Conservation (phyloP, 1,284 basidiomycete genomes). For the Trametes versicolor region DNA sequence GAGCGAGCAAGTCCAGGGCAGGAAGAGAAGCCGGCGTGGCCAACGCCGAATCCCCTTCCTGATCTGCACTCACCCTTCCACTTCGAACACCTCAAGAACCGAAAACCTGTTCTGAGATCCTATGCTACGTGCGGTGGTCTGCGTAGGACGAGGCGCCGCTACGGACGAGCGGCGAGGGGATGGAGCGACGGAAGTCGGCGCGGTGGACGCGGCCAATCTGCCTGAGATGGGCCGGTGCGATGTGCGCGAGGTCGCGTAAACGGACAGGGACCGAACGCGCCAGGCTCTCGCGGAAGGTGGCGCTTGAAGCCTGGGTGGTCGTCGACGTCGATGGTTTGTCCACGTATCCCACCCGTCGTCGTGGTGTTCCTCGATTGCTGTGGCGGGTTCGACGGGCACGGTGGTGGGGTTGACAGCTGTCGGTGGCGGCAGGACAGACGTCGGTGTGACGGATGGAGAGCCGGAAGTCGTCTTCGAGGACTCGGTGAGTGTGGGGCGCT, state of each 20-base stretch:
- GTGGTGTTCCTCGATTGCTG: neutral
- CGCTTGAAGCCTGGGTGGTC: conserved; percentile 1
- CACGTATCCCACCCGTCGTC: neutral
- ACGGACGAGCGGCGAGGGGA: conserved; percentile 11
- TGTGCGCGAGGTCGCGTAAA: conserved; percentile 2
- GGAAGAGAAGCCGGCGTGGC: conserved; percentile 12
- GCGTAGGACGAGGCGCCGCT: neutral
- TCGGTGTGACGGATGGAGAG: too few species aligned
- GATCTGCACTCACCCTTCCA: conserved; percentile 10
- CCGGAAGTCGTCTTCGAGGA: neutral
- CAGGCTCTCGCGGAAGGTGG: neutral
- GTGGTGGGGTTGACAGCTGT: neutral
- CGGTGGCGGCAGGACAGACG: too few species aligned
- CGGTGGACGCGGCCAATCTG: conserved; percentile 2
- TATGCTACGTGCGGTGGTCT: neutral
- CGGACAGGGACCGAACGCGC: conserved; percentile 8
- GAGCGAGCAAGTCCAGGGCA: conserved; percentile 11
- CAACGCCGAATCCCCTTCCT: conserved; percentile 9
- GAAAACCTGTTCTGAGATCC: conserved; percentile 7
- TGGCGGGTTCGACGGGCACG: neutral
- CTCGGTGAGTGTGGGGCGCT: neutral
- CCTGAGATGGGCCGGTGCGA: conserved; percentile 8
- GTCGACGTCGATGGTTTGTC: conserved; percentile 6
- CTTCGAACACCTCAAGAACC: conserved; percentile 17
- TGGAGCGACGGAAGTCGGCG: conserved; percentile 5